Percentiles rank a stretch among this genome's conserved stretches.
These are phyloP conservation scores for Aspergillus spinulosporus DNA, from an alignment of 2,329 filamentous ascomycete genomes.

Conservation along the genomic window DNA sequence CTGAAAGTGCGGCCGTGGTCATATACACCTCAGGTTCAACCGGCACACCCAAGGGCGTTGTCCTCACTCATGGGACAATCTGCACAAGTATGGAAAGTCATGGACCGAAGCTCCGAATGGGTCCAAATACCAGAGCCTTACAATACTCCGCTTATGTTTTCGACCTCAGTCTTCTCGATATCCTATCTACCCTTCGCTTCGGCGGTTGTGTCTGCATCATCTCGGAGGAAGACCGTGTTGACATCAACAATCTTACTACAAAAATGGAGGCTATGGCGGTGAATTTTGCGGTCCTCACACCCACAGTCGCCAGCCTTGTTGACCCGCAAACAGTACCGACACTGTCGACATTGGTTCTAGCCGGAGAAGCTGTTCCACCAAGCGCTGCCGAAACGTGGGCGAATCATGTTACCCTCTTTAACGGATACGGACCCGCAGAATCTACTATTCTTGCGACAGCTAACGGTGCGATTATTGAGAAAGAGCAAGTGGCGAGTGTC, in stretches of 20 bases:
- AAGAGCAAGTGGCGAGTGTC: slow-evolving; percentile 12
- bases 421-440: slow-evolving; percentile 36
- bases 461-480: slow-evolving; percentile 7
- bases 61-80: slow-evolving; percentile 63
- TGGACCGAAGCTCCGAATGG: slow-evolving; percentile 27
- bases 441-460: slow-evolving; percentile 19
- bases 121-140: slow-evolving; percentile 24
- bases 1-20: slow-evolving; percentile 54
- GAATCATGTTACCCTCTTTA: slow-evolving; percentile 27
- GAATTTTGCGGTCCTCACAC: slow-evolving; percentile 30
- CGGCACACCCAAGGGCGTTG: slow-evolving; percentile 80
- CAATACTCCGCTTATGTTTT: slow-evolving; percentile 51
- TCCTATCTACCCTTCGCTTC: slow-evolving; percentile 51
- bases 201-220: slow-evolving; percentile 60
- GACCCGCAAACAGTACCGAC: slow-evolving; percentile 11
- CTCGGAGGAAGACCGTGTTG: slow-evolving; percentile 41
- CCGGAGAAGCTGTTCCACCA: slow-evolving; percentile 14
- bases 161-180: slow-evolving; percentile 51
- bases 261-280: slow-evolving; percentile 41
- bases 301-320: slow-evolving; percentile 16
- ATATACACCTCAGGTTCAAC: slow-evolving; percentile 85
- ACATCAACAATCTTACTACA: slow-evolving; percentile 45
- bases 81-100: slow-evolving; percentile 12
- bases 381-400: slow-evolving; percentile 14
- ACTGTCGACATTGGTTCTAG: slow-evolving; percentile 15